These are phyloP conservation scores for Fusarium xyrophilum DNA, from an alignment of 2,329 filamentous ascomycete species.

Conservation along the genomic window DNA sequence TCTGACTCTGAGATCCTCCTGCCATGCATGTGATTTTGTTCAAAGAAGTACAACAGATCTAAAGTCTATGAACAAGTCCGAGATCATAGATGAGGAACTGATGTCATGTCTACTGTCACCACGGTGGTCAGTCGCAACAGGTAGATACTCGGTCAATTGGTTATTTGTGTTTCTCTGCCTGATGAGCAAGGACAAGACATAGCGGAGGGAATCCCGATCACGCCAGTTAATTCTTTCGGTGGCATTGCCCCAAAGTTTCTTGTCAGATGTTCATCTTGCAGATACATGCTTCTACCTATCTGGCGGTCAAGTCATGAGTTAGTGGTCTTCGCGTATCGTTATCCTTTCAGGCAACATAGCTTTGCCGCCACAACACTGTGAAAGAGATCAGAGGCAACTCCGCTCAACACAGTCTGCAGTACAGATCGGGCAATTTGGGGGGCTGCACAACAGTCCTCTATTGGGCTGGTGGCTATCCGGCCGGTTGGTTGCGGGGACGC, in stretches of 20 bases:
- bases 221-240: no score
- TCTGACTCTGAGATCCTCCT: rapidly evolving
- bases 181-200: not conserved
- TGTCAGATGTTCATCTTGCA: no score
- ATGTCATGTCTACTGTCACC: rapidly evolving
- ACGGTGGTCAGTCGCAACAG: rapidly evolving
- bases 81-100: rapidly evolving
- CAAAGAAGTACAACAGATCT: no score
- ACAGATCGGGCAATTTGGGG: no score
- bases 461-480: not conserved
- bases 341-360: rapidly evolving
- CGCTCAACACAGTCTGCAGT: rapidly evolving
- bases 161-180: not conserved
- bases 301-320: not conserved
- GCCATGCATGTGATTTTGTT: no score
- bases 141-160: rapidly evolving
- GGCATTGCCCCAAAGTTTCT: no score
- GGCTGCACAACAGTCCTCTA: no score
- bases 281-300: rapidly evolving
- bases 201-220: not conserved
- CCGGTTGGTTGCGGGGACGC: not conserved
- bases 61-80: rapidly evolving
- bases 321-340: not conserved
- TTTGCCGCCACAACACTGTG: rapidly evolving
- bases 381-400: not conserved